A percentile compares a stretch with the other conserved stretches of the same genome.
Conservation (phyloP, 805 yeast genomes). For the Lipomyces lipofer region DNA sequence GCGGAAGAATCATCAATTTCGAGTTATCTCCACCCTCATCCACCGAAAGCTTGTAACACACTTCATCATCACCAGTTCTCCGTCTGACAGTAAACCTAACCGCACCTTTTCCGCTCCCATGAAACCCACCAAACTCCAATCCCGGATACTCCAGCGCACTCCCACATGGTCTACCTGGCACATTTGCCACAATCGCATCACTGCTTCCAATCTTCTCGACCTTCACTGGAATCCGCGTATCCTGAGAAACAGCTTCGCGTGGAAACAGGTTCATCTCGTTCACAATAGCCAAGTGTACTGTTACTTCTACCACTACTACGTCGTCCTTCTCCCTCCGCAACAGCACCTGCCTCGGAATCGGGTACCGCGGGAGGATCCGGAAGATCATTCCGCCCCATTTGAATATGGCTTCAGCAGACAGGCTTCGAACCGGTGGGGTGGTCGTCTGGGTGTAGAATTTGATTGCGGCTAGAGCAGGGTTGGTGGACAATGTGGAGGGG, state of each 20-base stretch:
- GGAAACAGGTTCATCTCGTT: conserved; percentile 29
- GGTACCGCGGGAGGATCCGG: conserved; percentile 14
- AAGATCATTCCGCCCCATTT: conserved; percentile 11
- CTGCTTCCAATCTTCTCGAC: neutral
- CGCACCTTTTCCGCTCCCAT: conserved; percentile 19
- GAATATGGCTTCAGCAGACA: too few relatives aligned
- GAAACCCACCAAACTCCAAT: conserved; percentile 11
- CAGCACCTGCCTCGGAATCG: conserved; percentile 13
- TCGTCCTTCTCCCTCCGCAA: neutral
- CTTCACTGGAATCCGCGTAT: neutral
- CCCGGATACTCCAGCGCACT: conserved; percentile 17
- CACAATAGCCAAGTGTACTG: conserved; percentile 22
- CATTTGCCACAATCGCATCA: neutral
- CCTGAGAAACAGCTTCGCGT: conserved; percentile 3
- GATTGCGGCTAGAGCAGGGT: too few relatives aligned
- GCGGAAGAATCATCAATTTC: conserved; percentile 11
- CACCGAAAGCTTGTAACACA: neutral
- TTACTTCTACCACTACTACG: neutral
- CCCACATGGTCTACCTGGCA: neutral
- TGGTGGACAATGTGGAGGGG: too few relatives aligned
- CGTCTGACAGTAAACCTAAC: conserved; percentile 3
- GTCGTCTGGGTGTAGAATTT: too few relatives aligned
- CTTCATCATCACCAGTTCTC: neutral
- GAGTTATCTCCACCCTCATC: neutral
- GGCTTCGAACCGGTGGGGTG: too few relatives aligned